These are phyloP conservation scores for Geranium incanum DNA, from an alignment of 441 rosid genomes.

Conservation along the genomic window DNA sequence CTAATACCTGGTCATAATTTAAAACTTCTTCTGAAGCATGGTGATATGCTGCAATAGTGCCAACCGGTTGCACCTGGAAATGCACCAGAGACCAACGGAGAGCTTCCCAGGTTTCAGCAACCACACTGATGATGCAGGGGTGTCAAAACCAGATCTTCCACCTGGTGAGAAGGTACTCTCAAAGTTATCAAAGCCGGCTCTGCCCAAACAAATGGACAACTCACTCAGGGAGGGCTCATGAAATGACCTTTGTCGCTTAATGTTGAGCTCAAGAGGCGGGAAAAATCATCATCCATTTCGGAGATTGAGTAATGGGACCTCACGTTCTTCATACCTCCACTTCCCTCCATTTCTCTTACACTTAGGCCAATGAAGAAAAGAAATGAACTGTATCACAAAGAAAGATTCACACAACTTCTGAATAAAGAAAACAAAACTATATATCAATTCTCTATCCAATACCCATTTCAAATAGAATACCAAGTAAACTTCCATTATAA, in stretches of 20 bases:
- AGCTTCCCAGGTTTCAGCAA: slow-evolving; percentile 22
- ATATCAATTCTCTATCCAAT: too few species aligned
- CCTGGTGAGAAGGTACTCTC: slow-evolving; percentile 16
- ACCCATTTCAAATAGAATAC: background rate
- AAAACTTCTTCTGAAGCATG: slow-evolving; percentile 55
- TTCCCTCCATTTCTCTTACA: background rate
- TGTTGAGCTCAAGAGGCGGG: slow-evolving; percentile 49
- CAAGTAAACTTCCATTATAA: background rate
- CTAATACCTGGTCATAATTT: slow-evolving; percentile 77
- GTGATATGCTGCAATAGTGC: slow-evolving; percentile 78
- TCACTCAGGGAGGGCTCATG: slow-evolving; percentile 53
- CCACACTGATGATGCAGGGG: slow-evolving; percentile 41
- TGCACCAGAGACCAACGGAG: slow-evolving; percentile 50
- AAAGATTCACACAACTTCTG: background rate
- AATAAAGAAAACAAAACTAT: background rate
- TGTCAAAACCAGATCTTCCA: slow-evolving; percentile 48
- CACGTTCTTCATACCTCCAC: background rate
- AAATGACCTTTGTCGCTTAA: slow-evolving; percentile 61
- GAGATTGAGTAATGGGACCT: slow-evolving; percentile 13
- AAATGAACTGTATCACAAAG: background rate
- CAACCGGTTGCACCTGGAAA: slow-evolving; percentile 78
- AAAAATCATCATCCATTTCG: slow-evolving; percentile 53
- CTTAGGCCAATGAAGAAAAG: background rate
- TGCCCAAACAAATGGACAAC: slow-evolving; percentile 22
- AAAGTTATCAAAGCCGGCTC: slow-evolving; percentile 28